Evolutionary conservation across 805 yeast species (phyloP), one percentile per base, ranked within the genome.

Genomic region (Diddensiella santjacobensis): DNA sequence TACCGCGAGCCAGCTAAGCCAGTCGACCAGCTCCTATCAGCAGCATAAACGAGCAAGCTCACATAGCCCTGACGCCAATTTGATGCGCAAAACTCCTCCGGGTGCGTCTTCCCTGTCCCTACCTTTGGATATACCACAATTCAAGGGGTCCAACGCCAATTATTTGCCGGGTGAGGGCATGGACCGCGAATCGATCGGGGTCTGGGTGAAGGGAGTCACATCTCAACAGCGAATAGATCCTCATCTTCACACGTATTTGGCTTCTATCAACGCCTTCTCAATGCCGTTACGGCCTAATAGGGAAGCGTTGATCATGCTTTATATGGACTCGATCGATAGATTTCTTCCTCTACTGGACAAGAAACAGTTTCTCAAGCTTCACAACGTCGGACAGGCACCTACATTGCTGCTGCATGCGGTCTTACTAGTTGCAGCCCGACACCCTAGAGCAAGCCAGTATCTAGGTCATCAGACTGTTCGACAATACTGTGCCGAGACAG

Each of bases 291-390:
- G 68, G 19, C 56, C 56, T 4, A 57, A 62, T 44, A 51, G 67
- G 1, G 66, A 63, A 13, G 69, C 62, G 1, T 58, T 74, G 33
- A 65, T 70, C 35, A 58, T 64, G 37, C 53, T 73, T 1, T 74
- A 70, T 55, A 71, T 72, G 53, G 64, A 62, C 48, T 68, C 69
- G 40, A 56, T 73, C 10, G 72, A 74, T 56, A 57, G 65, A 15
- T 50, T 72, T 1, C 61, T 73, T 42, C 78, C 79, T 2, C 55
- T 74, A 22, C 56, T 74, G 3, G 69, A 70, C 52, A 71, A 69
- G 56, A 60, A 58, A 19, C 67, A 67, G 39, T 71, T 74, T 55
- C 58, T 67, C 64, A 68, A 58, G 48, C 61, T 54, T 49, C 71
- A 61, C 57, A 61, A 51, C 47, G 61, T 52, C 46, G 69, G 60